These are phyloP conservation scores for Aspergillus awamori DNA, from an alignment of 2,329 filamentous ascomycete species.

Conservation along the genomic window DNA sequence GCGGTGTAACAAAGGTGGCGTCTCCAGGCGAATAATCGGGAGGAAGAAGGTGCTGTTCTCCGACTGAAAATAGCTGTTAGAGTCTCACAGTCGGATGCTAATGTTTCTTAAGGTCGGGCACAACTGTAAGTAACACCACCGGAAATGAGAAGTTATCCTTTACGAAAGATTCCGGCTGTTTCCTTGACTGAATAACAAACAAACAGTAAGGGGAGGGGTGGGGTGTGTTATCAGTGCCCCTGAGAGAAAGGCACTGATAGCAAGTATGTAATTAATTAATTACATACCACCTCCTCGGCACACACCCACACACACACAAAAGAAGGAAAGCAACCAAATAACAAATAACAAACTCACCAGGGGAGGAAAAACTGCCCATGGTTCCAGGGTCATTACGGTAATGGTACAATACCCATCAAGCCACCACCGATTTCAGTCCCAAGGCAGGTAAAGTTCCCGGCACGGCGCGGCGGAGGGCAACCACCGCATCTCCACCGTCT, in stretches of 20 bases:
- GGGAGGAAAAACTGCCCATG: no score
- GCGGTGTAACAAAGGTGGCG: background rate
- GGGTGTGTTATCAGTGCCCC: no score
- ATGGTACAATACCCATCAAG: background rate
- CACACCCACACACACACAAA: no score
- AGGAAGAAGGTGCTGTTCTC: background rate
- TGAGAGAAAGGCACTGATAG: no score
- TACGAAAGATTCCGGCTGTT: no score
- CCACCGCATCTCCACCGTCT: background rate
- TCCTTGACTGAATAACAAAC: no score
- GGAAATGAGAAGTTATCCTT: background rate
- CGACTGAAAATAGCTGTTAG: background rate
- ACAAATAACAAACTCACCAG: no score
- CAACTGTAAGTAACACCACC: background rate
- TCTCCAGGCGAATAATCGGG: background rate
- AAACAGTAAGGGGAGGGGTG: no score
- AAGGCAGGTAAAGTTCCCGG: background rate
- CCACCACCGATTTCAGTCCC: background rate
- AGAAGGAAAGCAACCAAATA: no score
- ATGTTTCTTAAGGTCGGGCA: background rate
- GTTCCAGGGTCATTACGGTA: no score
- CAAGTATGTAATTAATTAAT: no score
- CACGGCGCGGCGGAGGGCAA: background rate
- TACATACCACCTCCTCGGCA: no score
- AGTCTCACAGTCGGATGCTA: background rate